Base-by-base conservation (phyloP, 2,329 filamentous ascomycete genomes). In the Diaporthe ampelina region DNA sequence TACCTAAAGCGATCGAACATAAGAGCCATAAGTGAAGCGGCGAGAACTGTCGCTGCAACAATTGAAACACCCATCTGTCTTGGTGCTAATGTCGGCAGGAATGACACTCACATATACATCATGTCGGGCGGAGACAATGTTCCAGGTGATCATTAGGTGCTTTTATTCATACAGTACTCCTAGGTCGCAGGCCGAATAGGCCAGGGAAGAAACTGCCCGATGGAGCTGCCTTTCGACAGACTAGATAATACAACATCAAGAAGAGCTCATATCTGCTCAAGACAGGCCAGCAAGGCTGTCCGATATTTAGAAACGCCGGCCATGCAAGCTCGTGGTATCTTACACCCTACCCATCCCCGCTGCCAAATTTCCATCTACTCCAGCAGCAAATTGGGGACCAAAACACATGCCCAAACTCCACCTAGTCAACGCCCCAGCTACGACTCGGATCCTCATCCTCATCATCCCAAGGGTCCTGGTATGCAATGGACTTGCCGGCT, bases 361-460 rank as follows among this genome's bases (percentile, higher is more conserved):
- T 45, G 13, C 10, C 7, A 45, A 10, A 4, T 9, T 3, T n/a
- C 24, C n/a, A 13, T 43, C 24, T 15, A 13, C 19, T 15, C n/a
- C 37, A n/a, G 54, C 54, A 32, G 19, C 54, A 35, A 40, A 50
- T n/a, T 21, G 69, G 7, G 19, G 9, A 50, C n/a, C 13, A 50
- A 13, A 13, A 24, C n/a, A n/a, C 65, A 19, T 29, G 50, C 35
- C 26, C 17, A 29, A 37, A 37, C 45, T 26, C 71, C 58, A 40
- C 45, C 72, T 80, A 84, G 74, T 84, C 83, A 58, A 84, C 81
- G 29, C 81, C 81, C 79, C 79, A 80, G 77, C 78, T 80, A 50
- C 78, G 77, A 68, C 77, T 78, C 76, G 75, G 79, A 52, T 82
- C 78, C 45, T 79, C 76, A 1, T 78, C 76, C 15, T 35, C 76